phyloP scores from a whole-genome alignment of 129 eudicot species.

The Pseudognaphalium luteoalbum region DNA sequence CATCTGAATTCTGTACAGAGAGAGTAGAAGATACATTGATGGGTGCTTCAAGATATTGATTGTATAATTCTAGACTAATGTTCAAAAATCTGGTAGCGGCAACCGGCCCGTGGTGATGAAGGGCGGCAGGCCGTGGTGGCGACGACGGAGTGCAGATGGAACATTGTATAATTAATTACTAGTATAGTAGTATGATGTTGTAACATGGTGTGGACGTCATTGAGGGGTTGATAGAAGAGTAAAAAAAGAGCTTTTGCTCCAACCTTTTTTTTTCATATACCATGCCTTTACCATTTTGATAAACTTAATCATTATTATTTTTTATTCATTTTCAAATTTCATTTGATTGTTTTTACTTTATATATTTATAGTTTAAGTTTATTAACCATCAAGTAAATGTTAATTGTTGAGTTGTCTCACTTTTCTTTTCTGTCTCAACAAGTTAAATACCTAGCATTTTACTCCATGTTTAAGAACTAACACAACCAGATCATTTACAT shows the following conservation, averaged over 20 bases:
- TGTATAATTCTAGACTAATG: constrained; percentile 46
- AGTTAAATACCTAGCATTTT: neutral
- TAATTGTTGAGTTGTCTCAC: neutral
- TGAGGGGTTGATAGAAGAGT: constrained; percentile 26
- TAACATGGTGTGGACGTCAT: constrained; percentile 21
- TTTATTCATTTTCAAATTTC: neutral
- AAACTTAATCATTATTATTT: constrained; percentile 24
- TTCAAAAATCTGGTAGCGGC: constrained; percentile 25
- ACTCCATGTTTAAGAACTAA: neutral
- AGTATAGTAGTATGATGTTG: constrained; percentile 28
- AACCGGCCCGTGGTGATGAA: neutral
- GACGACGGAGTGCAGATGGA: constrained; percentile 6
- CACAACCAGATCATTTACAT: neutral
- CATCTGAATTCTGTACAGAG: constrained; percentile 53
- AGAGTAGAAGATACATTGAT: constrained; percentile 30
- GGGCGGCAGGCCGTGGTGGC: constrained; percentile 2
- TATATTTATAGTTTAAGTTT: neutral
- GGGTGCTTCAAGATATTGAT: constrained; percentile 31
- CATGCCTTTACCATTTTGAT: constrained; percentile 29
- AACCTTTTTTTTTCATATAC: constrained; percentile 11
- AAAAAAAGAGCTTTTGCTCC: constrained; percentile 7
- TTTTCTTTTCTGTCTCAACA: neutral
- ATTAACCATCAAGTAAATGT: constrained; percentile 11
- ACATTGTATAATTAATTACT: constrained; percentile 20
- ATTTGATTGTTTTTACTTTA: neutral